Evolutionary conservation across 202 grass and related monocot genomes (phyloP), one percentile per base, ranked within the genome.

Genomic region (Sporobolus alterniflorus): DNA sequence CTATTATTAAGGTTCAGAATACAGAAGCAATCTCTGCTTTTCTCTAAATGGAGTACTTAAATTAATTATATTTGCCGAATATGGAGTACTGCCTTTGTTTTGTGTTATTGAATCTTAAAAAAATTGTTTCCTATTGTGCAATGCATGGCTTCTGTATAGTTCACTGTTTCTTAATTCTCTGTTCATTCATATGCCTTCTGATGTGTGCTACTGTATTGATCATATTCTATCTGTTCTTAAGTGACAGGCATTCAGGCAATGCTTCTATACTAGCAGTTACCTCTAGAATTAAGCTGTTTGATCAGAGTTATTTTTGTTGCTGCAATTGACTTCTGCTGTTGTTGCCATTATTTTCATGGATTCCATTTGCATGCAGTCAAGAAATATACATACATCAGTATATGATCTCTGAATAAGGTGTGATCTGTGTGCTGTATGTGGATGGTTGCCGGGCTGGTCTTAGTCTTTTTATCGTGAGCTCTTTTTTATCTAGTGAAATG

Each of bases 151-250:
- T n/a, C n/a, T n/a, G n/a, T n/a, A 17, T 34, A 55, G 16, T n/a
- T 6, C 11, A 17, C 9, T 46, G 9, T 44, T 20, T 51, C 1
- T 11, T 83, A 26, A 16, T 49, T 65, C 60, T 80, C 54, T 78
- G 20, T 46, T 83, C 13, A 16, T 7, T 34, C 6, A 21, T 55
- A 57, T 17, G 67, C 73, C 22, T 6, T 54, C 49, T 79, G 10
- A 21, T 52, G 26, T 68, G 25, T 78, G 16, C 69, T 79, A 73
- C 29, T 78, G 74, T 4, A 25, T 88, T 75, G 50, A 88, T 71
- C 69, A 84, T 41, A 24, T 84, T 78, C 40, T 67, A 28, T 36
- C 21, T 75, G 17, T 80, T 84, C 11, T 64, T 21, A 51, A 80
- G 11, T 30, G 62, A n/a, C n/a, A n/a, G n/a, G n/a, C n/a, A n/a